Conservation (phyloP, 768 basidiomycete species). For the Lactifluus piperatus region DNA sequence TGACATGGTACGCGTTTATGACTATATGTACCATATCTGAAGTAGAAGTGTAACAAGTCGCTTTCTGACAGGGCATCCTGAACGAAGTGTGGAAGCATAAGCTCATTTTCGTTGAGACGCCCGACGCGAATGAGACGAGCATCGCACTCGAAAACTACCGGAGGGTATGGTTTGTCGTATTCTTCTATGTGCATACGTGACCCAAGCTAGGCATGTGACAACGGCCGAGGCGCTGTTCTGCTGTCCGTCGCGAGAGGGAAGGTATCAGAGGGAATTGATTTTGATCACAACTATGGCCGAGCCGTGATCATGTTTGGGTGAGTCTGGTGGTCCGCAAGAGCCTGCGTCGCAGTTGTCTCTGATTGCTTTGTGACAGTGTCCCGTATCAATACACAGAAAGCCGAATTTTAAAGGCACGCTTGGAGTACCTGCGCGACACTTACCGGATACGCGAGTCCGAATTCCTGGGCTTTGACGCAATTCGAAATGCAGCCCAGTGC, state of each 20-base stretch:
- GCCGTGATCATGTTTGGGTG: constrained; percentile 99
- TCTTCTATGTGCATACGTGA: neutral
- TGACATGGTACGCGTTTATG: constrained; percentile 77
- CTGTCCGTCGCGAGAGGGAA: constrained; percentile 97
- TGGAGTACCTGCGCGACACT: constrained; percentile 96
- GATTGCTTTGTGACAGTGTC: constrained; percentile 40
- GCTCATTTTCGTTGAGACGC: constrained; percentile 97
- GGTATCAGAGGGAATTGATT: constrained; percentile 99
- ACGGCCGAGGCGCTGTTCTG: constrained; percentile 93
- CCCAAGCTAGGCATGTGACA: constrained; percentile 79
- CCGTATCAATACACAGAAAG: constrained; percentile 99
- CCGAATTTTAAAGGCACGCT: constrained; percentile 90
- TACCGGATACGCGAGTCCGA: constrained; percentile 98
- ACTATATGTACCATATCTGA: neutral
- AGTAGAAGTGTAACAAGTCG: neutral
- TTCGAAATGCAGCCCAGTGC: constrained; percentile 98
- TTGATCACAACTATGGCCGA: constrained; percentile 98
- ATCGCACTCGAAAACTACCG: constrained; percentile 97
- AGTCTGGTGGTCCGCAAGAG: constrained; percentile 22
- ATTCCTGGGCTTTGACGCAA: constrained; percentile 97
- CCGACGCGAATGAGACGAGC: constrained; percentile 97
- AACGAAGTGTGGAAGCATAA: constrained; percentile 99
- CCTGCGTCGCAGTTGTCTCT: neutral
- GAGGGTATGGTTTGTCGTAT: constrained; percentile 42
- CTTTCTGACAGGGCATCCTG: constrained; percentile 69